phyloP scores from a whole-genome alignment of 805 yeast species.

The Barnettozyma populi region DNA sequence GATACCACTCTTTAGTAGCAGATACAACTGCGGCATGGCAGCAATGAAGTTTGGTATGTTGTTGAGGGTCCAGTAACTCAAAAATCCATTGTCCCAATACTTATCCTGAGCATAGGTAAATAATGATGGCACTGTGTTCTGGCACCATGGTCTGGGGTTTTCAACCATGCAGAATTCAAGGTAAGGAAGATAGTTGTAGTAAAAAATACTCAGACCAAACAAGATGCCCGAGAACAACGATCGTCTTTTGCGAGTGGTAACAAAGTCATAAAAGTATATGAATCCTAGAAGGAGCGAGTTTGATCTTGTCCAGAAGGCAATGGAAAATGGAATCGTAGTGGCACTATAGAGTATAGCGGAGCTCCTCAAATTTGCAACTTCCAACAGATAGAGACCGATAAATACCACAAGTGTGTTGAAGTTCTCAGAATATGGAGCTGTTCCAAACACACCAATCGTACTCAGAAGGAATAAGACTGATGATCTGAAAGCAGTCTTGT shows the following conservation, averaged over 20 bases:
- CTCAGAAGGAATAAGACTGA: conserved; percentile 51
- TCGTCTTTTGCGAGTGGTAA: conserved; percentile 17
- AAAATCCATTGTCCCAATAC: conserved; percentile 84
- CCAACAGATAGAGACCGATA: conserved; percentile 44
- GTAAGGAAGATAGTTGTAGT: conserved; percentile 51
- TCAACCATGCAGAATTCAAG: conserved; percentile 52
- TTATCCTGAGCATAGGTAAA: conserved; percentile 66
- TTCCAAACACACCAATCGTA: conserved; percentile 77
- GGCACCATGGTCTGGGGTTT: conserved; percentile 65
- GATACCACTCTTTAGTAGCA: conserved; percentile 37
- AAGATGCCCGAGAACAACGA: conserved; percentile 52
- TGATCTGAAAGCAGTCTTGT: conserved; percentile 29
- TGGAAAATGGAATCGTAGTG: conserved; percentile 38
- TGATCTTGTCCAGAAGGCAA: conserved; percentile 63
- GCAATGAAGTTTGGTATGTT: conserved; percentile 81
- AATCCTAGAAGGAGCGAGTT: conserved; percentile 74
- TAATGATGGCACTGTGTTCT: conserved; percentile 47
- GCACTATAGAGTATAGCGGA: conserved; percentile 4
- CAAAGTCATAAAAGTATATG: conserved; percentile 50
- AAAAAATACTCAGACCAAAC: conserved; percentile 41
- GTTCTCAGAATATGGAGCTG: conserved; percentile 75
- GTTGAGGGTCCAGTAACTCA: conserved; percentile 74
- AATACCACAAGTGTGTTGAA: conserved; percentile 57
- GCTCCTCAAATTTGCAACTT: conserved; percentile 12
- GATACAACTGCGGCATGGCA: conserved; percentile 59